Evolutionary conservation across 2,329 filamentous ascomycete species (phyloP), one percentile per base, ranked within the genome.

Genomic region (Elsinoe fawcettii): DNA sequence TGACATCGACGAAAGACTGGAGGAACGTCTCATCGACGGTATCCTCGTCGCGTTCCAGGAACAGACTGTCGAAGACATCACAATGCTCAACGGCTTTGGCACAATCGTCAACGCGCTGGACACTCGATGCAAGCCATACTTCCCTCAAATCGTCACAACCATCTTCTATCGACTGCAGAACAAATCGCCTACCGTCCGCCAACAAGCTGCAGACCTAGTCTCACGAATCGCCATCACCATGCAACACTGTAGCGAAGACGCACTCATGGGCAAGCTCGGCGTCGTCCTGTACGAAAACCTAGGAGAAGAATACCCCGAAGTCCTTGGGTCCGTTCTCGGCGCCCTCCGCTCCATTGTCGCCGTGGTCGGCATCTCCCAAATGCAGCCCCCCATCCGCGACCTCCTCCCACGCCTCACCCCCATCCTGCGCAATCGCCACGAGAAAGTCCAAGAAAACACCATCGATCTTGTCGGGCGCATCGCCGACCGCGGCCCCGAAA

Each of bases 381-480:
- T 97, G 92, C 91, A 97, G 67, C 93, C 93, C 12, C 92, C 93
- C 1, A 97, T 99, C 76, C 92, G 92, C 70, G 95, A 99, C 69
- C 80, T 99, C 27, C 81, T 99, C 8, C 93, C 93, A 14, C 89
- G 93, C 39, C 82, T 99, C 32, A 99, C 93, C 1, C 93, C 93
- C n/a, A 99, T 99, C 70, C 80, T 99, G 56, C 89, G 93, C 69
- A 99, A 99, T 74, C 87, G 93, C 62, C 93, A 99, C 75, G 93
- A 99, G 70, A 99, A 99, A 74, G 95, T 99, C 43, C 93, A 99
- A 71, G 93, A 99, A 68, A 99, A 99, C 73, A 97, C 93, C 0
- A 97, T 99, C 66, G 93, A 99, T 70, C 80, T 99, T 1, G 93
- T 99, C 18, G 93, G 93, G 57, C 92, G 93, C 78, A 97, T 99